phyloP scores from a whole-genome alignment of 805 yeast genomes.

The Ascoidea asiatica region DNA sequence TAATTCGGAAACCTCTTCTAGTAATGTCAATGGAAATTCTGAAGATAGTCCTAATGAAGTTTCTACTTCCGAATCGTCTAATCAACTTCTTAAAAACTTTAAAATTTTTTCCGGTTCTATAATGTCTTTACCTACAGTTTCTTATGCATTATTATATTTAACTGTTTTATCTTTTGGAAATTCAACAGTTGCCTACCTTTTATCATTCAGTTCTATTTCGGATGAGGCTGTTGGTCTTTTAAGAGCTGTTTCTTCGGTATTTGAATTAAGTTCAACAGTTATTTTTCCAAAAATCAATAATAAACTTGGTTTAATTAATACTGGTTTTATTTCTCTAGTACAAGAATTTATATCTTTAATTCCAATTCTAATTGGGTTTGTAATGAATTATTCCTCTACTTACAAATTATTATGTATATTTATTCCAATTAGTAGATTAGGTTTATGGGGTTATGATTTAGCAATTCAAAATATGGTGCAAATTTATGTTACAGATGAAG shows the following conservation, averaged over 20 bases:
- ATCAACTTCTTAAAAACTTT: background rate
- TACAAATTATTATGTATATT: slow-evolving; percentile 14
- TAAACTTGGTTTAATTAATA: slow-evolving; percentile 16
- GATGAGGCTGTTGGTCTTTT: slow-evolving; percentile 19
- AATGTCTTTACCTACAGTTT: slow-evolving; percentile 18
- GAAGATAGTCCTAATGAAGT: slow-evolving; percentile 5
- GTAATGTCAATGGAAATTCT: slow-evolving; percentile 1
- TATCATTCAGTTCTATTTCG: slow-evolving; percentile 17
- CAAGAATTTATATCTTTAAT: slow-evolving; percentile 17
- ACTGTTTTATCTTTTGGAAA: slow-evolving; percentile 26
- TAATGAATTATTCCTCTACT: slow-evolving; percentile 5
- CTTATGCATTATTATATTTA: slow-evolving; percentile 18
- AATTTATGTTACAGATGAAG: slow-evolving; percentile 18
- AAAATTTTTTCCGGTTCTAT: slow-evolving; percentile 15
- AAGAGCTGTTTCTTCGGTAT: slow-evolving; percentile 18
- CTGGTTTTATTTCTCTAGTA: slow-evolving; percentile 19
- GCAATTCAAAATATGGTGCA: slow-evolving; percentile 21
- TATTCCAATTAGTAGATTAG: slow-evolving; percentile 21
- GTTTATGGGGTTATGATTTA: slow-evolving; percentile 28
- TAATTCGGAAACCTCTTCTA: slow-evolving; percentile 1
- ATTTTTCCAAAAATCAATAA: slow-evolving; percentile 17
- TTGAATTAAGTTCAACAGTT: slow-evolving; percentile 21
- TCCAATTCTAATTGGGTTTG: slow-evolving; percentile 14
- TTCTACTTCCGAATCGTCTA: background rate
- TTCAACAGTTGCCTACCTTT: slow-evolving; percentile 22